Conservation (phyloP, 2,329 filamentous ascomycete species). For the Dactylella cylindrospora region DNA sequence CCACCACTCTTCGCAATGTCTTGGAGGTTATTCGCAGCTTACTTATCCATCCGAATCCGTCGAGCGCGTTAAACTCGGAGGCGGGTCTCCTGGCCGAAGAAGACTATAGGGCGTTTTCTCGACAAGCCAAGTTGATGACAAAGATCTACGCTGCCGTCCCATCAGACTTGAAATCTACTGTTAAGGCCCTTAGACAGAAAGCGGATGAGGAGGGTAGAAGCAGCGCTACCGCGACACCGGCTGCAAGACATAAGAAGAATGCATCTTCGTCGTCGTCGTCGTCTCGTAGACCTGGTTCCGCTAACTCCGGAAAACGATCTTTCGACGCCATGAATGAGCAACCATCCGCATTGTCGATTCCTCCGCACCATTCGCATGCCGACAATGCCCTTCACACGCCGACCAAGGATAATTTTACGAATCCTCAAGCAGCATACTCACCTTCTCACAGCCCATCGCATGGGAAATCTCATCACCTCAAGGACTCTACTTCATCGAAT, state of each 20-base stretch:
- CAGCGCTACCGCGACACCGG: background rate
- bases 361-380: conserved; percentile 15
- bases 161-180: conserved; percentile 44
- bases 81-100: conserved; percentile 47
- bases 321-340: conserved; percentile 29
- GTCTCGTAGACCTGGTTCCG: conserved; percentile 18
- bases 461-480: conserved; percentile 5
- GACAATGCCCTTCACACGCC: conserved; percentile 35
- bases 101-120: conserved; percentile 46
- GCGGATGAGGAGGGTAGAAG: conserved; percentile 44
- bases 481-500: conserved; percentile 16
- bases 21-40: conserved; percentile 48
- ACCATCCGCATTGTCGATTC: conserved; percentile 5
- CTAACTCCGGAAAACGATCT: conserved; percentile 16
- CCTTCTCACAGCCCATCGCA: conserved; percentile 17
- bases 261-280: conserved; percentile 19
- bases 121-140: conserved; percentile 48
- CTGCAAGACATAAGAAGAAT: conserved; percentile 34
- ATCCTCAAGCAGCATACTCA: conserved; percentile 25
- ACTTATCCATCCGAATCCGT: conserved; percentile 48
- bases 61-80: conserved; percentile 48
- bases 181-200: conserved; percentile 46
- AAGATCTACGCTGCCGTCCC: conserved; percentile 47
- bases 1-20: conserved; percentile 47
- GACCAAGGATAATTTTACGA: conserved; percentile 28